A percentile compares a stretch with the other conserved stretches of the same genome.
phyloP scores from a whole-genome alignment of 805 yeast species.

The Candida nemodendra region DNA sequence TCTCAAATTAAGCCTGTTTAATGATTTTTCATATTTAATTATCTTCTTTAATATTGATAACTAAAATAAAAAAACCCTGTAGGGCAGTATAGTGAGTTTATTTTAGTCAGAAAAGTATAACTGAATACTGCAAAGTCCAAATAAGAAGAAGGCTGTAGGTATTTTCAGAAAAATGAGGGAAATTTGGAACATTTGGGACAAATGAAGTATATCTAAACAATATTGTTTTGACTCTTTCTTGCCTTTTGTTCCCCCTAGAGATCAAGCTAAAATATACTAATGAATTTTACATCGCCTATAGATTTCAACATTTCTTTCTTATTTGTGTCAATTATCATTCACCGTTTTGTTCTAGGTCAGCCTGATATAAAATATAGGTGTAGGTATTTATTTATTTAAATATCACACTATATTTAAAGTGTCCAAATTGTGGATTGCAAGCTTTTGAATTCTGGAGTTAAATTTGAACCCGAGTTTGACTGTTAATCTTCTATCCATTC shows the following conservation, averaged over 20 bases:
- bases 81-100: too few relatives aligned
- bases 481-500: background rate
- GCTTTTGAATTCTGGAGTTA: conserved; percentile 28
- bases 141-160: conserved; percentile 7
- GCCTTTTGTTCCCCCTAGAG: too few relatives aligned
- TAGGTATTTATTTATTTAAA: conserved; percentile 28
- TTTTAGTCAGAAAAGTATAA: conserved; percentile 1
- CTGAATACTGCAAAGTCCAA: conserved; percentile 7
- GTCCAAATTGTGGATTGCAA: conserved; percentile 17
- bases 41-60: conserved; percentile 1
- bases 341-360: conserved; percentile 11
- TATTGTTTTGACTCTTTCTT: background rate
- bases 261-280: too few relatives aligned
- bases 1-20: conserved; percentile 12
- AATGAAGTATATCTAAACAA: background rate
- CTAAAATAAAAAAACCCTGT: conserved; percentile 2
- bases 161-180: background rate
- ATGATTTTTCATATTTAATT: conserved; percentile 10
- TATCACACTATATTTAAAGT: conserved; percentile 17
- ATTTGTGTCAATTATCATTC: conserved; percentile 9
- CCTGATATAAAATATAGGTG: conserved; percentile 2
- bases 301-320: conserved; percentile 11
- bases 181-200: background rate
- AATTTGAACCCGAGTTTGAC: conserved; percentile 28
- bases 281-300: too few relatives aligned